Evolutionary conservation across 129 eudicot species (phyloP), one percentile per base, ranked within the genome.

Genomic region (Oenanthe sinensis): DNA sequence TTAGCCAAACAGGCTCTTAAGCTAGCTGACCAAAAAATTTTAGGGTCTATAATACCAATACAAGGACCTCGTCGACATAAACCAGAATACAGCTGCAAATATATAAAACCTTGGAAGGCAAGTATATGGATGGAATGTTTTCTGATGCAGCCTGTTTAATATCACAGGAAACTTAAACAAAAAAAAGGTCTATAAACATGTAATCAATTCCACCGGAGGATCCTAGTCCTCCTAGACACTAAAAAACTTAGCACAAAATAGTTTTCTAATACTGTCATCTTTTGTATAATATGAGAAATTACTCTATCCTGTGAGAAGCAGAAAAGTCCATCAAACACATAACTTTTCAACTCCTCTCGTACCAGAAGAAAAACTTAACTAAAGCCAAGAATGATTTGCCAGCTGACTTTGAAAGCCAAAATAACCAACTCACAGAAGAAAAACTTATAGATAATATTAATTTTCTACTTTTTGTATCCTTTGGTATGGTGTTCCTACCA

Each of bases 371-470:
- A 24, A 24, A 62, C 1, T 5, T 5, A n/a, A 3, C 0, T 14
- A 0, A 74, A 91, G 97, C 97, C 97, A 91, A 91, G 97, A 87
- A 89, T 91, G 94, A 89, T 84, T 91, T 91, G 91, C 94, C 92
- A 74, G 84, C 71, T 77, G 80, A 60, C 85, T 82, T 39, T 40
- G 48, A 70, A 65, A 44, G 82, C 85, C 89, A 78, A 42, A 71
- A 49, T 30, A 30, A 52, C 36, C 43, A 15, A 26, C 26, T 48
- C 45, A 46, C 39, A 54, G 47, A 78, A 78, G 46, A 42, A 28
- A 16, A 44, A 33, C 4, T 42, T 43, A 13, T 71, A 22, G 10
- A 45, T 11, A 4, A 43, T 24, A 5, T n/a, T n/a, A 24, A 63
- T 8, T 14, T 2, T 48, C 6, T 14, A 48, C 14, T 48, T 48